These are phyloP conservation scores for Fraxinus pennsylvanica DNA, from an alignment of 257 asterid species.

Conservation along the genomic window DNA sequence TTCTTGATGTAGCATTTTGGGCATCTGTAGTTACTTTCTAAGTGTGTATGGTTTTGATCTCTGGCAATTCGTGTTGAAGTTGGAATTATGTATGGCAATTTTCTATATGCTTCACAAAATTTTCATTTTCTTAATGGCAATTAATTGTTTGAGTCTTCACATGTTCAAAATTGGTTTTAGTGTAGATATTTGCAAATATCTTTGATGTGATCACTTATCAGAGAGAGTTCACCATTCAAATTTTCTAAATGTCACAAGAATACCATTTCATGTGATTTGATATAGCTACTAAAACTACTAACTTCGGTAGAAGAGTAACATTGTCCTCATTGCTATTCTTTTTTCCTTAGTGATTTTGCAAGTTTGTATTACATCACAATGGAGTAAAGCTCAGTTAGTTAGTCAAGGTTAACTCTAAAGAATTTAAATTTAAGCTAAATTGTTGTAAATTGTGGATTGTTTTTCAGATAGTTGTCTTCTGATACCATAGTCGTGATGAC, in stretches of 20 bases:
- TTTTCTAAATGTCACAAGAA: neutral
- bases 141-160: neutral
- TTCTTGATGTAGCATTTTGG: neutral
- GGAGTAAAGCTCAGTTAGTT: neutral
- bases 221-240: neutral
- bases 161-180: neutral
- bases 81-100: too few species aligned
- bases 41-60: neutral
- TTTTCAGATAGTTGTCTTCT: slow-evolving; percentile 77
- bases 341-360: neutral
- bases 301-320: too few species aligned
- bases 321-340: neutral
- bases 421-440: neutral
- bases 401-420: neutral
- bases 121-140: too few species aligned
- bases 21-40: neutral
- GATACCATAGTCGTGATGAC: slow-evolving; percentile 80
- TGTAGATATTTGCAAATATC: too few species aligned
- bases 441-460: neutral
- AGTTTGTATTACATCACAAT: neutral
- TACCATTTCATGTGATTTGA: neutral
- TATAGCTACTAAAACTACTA: too few species aligned
- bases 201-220: neutral
- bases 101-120: too few species aligned
- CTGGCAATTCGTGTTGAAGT: too few species aligned